These are phyloP conservation scores for Agaricus sinodeliciosus DNA, from an alignment of 768 basidiomycete species.

Conservation along the genomic window DNA sequence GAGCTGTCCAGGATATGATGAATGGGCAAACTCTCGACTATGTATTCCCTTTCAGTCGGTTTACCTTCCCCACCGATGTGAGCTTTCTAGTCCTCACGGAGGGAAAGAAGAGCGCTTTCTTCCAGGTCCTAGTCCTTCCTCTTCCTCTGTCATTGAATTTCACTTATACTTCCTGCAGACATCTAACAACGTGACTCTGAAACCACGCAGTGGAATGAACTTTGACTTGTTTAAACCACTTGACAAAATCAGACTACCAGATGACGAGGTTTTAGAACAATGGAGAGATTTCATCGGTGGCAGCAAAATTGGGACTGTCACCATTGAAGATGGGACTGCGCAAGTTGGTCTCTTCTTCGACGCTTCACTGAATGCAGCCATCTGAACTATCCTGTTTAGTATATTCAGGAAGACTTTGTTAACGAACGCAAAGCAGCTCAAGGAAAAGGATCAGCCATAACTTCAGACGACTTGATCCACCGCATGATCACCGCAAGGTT, in stretches of 20 bases:
- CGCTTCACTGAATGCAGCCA: not conserved
- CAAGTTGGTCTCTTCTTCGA: conserved; percentile 36
- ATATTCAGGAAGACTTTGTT: conserved; percentile 75
- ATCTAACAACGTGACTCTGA: conserved; percentile 46
- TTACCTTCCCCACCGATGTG: conserved; percentile 70
- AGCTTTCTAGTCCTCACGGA: conserved; percentile 54
- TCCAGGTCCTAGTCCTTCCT: conserved; percentile 39
- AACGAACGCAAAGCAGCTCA: conserved; percentile 30
- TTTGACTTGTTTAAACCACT: conserved; percentile 42
- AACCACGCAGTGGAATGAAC: conserved; percentile 14
- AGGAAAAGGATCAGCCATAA: conserved; percentile 20
- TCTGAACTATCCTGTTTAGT: conserved; percentile 28
- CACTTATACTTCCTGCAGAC: conserved; percentile 37
- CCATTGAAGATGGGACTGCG: conserved; percentile 48
- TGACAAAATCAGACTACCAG: conserved; percentile 38
- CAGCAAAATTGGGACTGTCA: conserved; percentile 52
- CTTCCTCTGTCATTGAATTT: not conserved
- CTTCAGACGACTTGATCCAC: conserved; percentile 58
- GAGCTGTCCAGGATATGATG: conserved; percentile 57
- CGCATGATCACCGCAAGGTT: conserved; percentile 69
- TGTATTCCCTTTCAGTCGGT: conserved; percentile 68
- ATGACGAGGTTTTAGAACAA: conserved; percentile 36
- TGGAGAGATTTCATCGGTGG: conserved; percentile 57
- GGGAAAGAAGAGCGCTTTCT: conserved; percentile 66
- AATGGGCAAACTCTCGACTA: conserved; percentile 63